Percentiles rank a stretch among this genome's conserved stretches.
These are phyloP conservation scores for Tephrocybe sp. DNA, from an alignment of 768 basidiomycete genomes.

Conservation along the genomic window DNA sequence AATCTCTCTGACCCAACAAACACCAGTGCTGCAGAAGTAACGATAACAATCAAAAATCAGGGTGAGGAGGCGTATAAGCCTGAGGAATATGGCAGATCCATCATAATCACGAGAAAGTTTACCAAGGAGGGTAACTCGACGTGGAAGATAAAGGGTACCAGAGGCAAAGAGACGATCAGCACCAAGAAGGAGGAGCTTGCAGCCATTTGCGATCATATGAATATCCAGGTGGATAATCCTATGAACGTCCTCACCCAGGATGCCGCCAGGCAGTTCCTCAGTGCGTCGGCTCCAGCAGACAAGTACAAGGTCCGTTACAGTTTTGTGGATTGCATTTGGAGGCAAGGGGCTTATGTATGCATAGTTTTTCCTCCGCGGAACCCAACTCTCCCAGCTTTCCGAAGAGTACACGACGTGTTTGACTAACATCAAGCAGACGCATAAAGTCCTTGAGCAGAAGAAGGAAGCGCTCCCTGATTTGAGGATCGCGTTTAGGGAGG, in stretches of 20 bases:
- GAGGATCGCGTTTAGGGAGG: constrained; percentile 52
- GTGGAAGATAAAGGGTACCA: constrained; percentile 80
- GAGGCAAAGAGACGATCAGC: constrained; percentile 42
- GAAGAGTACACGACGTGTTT: constrained; percentile 82
- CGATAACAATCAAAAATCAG: constrained; percentile 81
- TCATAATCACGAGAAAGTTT: constrained; percentile 81
- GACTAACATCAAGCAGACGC: constrained; percentile 68
- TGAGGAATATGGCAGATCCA: constrained; percentile 81
- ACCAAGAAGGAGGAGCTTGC: constrained; percentile 82
- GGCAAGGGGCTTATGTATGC: neutral
- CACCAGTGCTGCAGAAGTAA: constrained; percentile 75
- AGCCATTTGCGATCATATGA: constrained; percentile 92
- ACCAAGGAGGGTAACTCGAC: constrained; percentile 68
- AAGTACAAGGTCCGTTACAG: constrained; percentile 72
- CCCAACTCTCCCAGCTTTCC: constrained; percentile 82
- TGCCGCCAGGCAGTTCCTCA: constrained; percentile 78
- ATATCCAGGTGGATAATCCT: constrained; percentile 95
- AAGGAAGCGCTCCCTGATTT: constrained; percentile 79
- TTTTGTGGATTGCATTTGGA: neutral
- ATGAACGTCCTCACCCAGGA: constrained; percentile 93
- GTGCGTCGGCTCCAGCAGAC: constrained; percentile 73
- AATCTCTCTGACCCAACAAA: too few relatives aligned
- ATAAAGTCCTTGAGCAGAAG: constrained; percentile 66
- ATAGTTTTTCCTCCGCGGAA: constrained; percentile 93
- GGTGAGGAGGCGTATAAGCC: constrained; percentile 88